These are phyloP conservation scores for Waltergamsia citrina DNA, from an alignment of 2,329 filamentous ascomycete genomes.

Conservation along the genomic window DNA sequence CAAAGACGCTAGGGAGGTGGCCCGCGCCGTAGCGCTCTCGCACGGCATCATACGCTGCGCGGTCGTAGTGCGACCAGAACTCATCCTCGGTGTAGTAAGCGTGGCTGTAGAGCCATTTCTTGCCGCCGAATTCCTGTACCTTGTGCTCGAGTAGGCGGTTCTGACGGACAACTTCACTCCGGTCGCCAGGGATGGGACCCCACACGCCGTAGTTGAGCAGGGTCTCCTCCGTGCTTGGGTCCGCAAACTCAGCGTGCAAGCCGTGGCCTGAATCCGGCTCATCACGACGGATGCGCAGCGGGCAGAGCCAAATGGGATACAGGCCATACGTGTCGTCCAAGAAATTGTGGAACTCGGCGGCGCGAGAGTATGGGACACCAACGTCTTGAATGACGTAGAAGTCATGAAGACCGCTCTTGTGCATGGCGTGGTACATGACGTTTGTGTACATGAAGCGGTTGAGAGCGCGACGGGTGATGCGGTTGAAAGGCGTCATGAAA, in stretches of 20 bases:
- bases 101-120: conserved; percentile 64
- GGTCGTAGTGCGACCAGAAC: conserved; percentile 58
- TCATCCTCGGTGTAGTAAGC: conserved; percentile 59
- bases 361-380: conserved; percentile 33
- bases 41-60: conserved; percentile 47
- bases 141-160: conserved; percentile 54
- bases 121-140: conserved; percentile 48
- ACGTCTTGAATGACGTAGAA: conserved; percentile 59
- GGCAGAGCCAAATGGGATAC: conserved; percentile 49
- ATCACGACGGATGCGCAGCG: conserved; percentile 33
- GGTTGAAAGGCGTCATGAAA: conserved; percentile 56
- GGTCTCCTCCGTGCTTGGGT: conserved; percentile 20
- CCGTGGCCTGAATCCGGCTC: conserved; percentile 31
- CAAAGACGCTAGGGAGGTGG: conserved; percentile 54
- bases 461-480: conserved; percentile 49
- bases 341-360: conserved; percentile 36
- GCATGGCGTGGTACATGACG: conserved; percentile 56
- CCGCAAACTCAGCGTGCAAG: conserved; percentile 35
- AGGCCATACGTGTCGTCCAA: conserved; percentile 32
- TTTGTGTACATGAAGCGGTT: conserved; percentile 54
- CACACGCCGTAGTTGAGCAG: conserved; percentile 56
- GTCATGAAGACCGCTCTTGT: conserved; percentile 49
- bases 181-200: conserved; percentile 35
- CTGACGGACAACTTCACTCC: conserved; percentile 35
- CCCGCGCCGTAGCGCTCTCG: conserved; percentile 48